phyloP scores from a whole-genome alignment of 192 early-diverging fungal species.

The Rhizophlyctis rosea region DNA sequence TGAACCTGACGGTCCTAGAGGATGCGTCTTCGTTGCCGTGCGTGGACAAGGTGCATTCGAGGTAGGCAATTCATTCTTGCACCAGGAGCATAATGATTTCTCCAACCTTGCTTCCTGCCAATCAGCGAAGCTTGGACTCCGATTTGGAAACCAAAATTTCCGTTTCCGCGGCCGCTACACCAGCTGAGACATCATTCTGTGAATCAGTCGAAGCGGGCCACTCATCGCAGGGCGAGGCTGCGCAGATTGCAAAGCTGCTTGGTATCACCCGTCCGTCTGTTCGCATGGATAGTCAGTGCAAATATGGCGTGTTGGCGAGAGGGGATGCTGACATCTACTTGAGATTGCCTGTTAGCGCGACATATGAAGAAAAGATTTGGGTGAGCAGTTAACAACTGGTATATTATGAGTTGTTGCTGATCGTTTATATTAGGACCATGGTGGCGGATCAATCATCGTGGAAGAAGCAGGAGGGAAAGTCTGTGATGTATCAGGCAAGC shows the following conservation, averaged over 20 bases:
- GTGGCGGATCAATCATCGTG: slow-evolving; percentile 85
- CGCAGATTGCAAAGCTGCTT: slow-evolving; percentile 67
- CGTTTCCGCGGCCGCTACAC: slow-evolving; percentile 48
- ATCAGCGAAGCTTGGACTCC: slow-evolving; percentile 52
- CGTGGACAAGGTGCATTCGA: slow-evolving; percentile 88
- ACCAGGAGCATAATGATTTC: not conserved
- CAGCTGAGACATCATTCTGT: slow-evolving; percentile 76
- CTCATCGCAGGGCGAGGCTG: slow-evolving; percentile 78
- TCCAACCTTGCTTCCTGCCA: not conserved
- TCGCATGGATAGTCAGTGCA: slow-evolving; percentile 98
- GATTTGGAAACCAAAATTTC: slow-evolving; percentile 60
- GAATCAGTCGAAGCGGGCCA: slow-evolving; percentile 94
- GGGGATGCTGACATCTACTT: slow-evolving; percentile 95
- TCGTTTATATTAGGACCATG: slow-evolving; percentile 72
- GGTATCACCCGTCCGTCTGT: slow-evolving; percentile 76
- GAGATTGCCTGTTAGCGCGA: slow-evolving; percentile 69
- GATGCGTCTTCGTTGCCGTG: slow-evolving; percentile 83
- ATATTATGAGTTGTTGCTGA: not conserved
- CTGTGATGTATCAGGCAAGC: slow-evolving; percentile 76
- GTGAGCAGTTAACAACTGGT: slow-evolving; percentile 35
- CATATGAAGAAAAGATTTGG: slow-evolving; percentile 99
- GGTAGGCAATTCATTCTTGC: slow-evolving; percentile 35
- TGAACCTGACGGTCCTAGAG: slow-evolving; percentile 64
- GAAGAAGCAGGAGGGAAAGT: slow-evolving; percentile 89
- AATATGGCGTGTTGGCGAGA: slow-evolving; percentile 86